These are phyloP conservation scores for Schizochytrium sp. DNA, from an alignment of 108 stramenopile genomes.

Conservation along the genomic window DNA sequence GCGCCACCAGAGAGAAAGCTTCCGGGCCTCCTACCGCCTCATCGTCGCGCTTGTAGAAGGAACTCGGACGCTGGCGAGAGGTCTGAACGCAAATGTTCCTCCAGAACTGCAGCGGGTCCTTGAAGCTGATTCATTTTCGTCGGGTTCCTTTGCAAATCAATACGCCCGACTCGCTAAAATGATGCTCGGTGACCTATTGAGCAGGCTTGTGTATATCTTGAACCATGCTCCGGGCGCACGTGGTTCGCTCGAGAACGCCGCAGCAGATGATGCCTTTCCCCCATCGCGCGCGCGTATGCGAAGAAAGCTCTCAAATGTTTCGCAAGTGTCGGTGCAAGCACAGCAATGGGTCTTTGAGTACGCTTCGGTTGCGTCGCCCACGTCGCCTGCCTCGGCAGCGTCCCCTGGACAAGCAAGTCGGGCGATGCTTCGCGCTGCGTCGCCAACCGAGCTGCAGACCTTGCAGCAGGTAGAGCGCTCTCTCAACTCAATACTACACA, in stretches of 20 bases:
- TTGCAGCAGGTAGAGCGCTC: too few relatives aligned
- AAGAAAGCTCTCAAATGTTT: not conserved
- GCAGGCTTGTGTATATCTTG: not conserved
- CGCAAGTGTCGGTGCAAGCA: too few relatives aligned
- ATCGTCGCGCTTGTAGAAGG: not conserved
- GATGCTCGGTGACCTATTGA: not conserved
- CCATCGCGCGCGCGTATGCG: not conserved
- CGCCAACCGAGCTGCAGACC: too few relatives aligned
- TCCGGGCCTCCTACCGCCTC: not conserved
- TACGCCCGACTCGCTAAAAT: not conserved
- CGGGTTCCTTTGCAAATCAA: not conserved
- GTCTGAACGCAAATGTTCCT: not conserved
- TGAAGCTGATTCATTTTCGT: not conserved
- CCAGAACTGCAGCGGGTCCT: not conserved
- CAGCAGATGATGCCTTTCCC: not conserved
- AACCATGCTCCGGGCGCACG: not conserved
- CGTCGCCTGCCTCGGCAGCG: too few relatives aligned
- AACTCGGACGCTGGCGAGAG: not conserved
- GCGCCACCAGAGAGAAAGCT: not conserved
- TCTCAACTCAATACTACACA: too few relatives aligned
- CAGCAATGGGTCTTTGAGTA: too few relatives aligned
- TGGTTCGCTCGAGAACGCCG: not conserved
- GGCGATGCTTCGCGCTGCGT: too few relatives aligned
- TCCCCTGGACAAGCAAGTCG: too few relatives aligned
- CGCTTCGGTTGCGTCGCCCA: too few relatives aligned